A percentile compares a stretch with the other conserved stretches of the same genome.
Conservation (phyloP, 768 basidiomycete species). For the Lepiota brunneoincarnata region DNA sequence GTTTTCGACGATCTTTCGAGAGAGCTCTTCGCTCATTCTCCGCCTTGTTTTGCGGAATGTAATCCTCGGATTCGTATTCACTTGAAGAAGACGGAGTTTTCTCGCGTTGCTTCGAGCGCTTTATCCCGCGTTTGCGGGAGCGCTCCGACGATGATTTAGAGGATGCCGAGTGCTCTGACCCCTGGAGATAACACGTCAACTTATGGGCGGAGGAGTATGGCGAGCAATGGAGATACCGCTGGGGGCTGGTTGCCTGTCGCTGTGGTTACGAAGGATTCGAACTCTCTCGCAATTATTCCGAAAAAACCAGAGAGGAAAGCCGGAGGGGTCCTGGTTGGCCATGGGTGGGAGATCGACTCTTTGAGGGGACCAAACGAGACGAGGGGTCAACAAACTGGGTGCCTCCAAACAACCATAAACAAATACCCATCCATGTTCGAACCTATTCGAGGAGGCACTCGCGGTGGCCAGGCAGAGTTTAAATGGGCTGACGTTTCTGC, state of each 20-base stretch:
- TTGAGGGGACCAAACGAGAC: not conserved
- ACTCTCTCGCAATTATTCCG: conserved; percentile 66
- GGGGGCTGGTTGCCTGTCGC: conserved; percentile 44
- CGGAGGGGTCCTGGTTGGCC: conserved; percentile 21
- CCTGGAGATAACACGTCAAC: conserved; percentile 6
- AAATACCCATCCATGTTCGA: conserved; percentile 59
- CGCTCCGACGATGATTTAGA: conserved; percentile 14
- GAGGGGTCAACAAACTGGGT: not conserved
- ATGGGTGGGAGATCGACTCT: not conserved
- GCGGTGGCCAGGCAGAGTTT: conserved; percentile 89
- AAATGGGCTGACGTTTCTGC: conserved; percentile 89
- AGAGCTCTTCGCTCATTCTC: not conserved
- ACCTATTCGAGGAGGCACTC: conserved; percentile 83
- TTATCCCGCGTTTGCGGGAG: conserved; percentile 13
- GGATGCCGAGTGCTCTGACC: not conserved
- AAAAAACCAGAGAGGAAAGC: conserved; percentile 64
- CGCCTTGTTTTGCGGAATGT: not conserved
- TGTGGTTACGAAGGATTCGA: conserved; percentile 66
- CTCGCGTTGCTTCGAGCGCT: conserved; percentile 1
- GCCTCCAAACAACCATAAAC: conserved; percentile 3
- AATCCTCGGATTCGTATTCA: conserved; percentile 1
- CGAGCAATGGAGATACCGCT: conserved; percentile 15
- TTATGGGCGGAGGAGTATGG: not conserved
- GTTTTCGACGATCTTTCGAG: not conserved
- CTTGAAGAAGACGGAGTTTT: conserved; percentile 2